Percentiles rank a stretch among this genome's conserved stretches.
phyloP scores from a whole-genome alignment of 441 rosid genomes.

The Omphalea diandra region DNA sequence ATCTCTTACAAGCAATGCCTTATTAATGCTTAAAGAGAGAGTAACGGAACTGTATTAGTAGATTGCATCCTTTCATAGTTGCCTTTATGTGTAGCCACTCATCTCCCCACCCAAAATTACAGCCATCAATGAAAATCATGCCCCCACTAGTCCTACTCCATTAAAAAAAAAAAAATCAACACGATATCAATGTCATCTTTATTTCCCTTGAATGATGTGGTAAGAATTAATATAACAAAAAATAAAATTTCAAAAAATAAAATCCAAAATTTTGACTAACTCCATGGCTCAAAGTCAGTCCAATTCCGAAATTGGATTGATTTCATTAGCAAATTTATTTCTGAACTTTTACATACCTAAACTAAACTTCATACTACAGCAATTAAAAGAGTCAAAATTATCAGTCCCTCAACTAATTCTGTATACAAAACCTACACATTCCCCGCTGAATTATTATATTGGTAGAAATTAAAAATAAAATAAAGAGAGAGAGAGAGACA shows the following conservation, averaged over 20 bases:
- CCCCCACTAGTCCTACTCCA: no score
- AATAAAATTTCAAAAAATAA: no score
- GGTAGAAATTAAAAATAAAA: neutral
- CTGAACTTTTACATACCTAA: neutral
- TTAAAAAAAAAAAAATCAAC: no score
- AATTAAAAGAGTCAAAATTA: neutral
- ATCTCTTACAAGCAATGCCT: constrained; percentile 16
- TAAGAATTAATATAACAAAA: no score
- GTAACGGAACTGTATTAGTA: constrained; percentile 27
- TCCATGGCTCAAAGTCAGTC: neutral
- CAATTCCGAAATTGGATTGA: neutral
- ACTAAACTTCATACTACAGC: neutral
- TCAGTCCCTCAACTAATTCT: no score
- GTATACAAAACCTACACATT: no score
- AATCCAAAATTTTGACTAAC: neutral
- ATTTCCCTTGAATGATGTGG: no score
- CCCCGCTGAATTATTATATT: no score
- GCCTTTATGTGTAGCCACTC: neutral
- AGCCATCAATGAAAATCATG: constrained; percentile 2
- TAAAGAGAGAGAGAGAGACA: neutral
- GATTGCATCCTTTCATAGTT: constrained; percentile 15
- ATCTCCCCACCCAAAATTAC: neutral
- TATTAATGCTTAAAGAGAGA: constrained; percentile 17
- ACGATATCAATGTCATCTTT: no score
- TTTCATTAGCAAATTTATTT: neutral